These are phyloP conservation scores for Debaryomycetaceae sp. DNA, from an alignment of 1,139 yeast genomes.

Conservation along the genomic window DNA sequence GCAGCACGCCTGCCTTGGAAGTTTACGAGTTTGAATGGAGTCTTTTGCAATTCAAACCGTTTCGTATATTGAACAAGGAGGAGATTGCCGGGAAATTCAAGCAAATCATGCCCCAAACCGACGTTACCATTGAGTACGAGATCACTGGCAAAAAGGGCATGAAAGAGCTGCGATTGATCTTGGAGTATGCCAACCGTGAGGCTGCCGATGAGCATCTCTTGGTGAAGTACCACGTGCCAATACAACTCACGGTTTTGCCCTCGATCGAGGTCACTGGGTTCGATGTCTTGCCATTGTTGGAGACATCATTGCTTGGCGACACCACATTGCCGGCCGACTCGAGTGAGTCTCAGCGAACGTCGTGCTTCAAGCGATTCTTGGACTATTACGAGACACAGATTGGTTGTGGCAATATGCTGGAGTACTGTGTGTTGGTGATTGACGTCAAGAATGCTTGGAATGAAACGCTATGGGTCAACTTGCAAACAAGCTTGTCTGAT, in stretches of 20 bases:
- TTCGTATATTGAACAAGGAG: slow-evolving; percentile 40
- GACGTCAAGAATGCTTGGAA: slow-evolving; percentile 73
- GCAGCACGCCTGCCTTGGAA: slow-evolving; percentile 49
- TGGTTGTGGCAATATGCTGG: slow-evolving; percentile 34
- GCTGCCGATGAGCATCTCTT: slow-evolving; percentile 24
- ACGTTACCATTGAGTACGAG: slow-evolving; percentile 49
- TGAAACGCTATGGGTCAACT: slow-evolving; percentile 29
- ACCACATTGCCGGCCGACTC: too few relatives aligned
- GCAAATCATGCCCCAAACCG: slow-evolving; percentile 30
- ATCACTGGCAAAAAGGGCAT: slow-evolving; percentile 72
- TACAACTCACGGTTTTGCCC: slow-evolving; percentile 64
- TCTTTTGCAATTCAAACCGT: slow-evolving; percentile 54
- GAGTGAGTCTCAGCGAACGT: too few relatives aligned
- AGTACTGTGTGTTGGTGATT: slow-evolving; percentile 58
- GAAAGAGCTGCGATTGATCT: slow-evolving; percentile 56
- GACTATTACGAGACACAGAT: too few relatives aligned
- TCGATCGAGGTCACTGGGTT: slow-evolving; percentile 72
- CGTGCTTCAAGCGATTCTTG: too few relatives aligned
- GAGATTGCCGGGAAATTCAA: slow-evolving; percentile 28
- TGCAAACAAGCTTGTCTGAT: slow-evolving; percentile 16
- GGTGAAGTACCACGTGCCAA: slow-evolving; percentile 57
- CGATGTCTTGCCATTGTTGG: slow-evolving; percentile 56
- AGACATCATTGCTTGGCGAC: slow-evolving; percentile 21
- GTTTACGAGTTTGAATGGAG: slow-evolving; percentile 74
- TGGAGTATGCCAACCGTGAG: slow-evolving; percentile 60